Conservation (phyloP, 2,329 filamentous ascomycete species). For the Berkeleyomyces basicola region DNA sequence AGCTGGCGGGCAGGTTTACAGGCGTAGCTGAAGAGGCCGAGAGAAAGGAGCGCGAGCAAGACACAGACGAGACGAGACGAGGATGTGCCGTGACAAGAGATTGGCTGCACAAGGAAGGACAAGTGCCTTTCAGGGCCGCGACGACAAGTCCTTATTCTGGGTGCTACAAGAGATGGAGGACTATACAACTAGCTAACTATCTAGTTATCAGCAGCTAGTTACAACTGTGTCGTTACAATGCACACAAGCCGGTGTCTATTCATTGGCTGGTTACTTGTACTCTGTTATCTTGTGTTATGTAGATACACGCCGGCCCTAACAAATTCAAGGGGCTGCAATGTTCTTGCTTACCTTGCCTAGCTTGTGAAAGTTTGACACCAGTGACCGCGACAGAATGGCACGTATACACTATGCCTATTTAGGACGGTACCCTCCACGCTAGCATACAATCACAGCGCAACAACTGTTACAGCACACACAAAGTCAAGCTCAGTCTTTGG, state of each 20-base stretch:
- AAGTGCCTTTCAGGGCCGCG: no score
- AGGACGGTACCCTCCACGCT: neutral
- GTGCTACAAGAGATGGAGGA: no score
- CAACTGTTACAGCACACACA: neutral
- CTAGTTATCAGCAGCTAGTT: no score
- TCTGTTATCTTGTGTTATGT: neutral
- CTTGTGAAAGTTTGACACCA: neutral
- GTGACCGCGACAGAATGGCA: neutral
- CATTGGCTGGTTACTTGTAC: neutral
- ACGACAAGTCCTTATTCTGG: no score
- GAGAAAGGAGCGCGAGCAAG: neutral
- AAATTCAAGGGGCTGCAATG: neutral
- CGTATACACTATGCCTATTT: neutral
- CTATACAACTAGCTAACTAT: no score
- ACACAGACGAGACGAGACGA: neutral
- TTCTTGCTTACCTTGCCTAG: neutral
- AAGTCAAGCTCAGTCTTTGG: no score
- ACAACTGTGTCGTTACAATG: no score
- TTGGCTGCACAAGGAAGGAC: no score
- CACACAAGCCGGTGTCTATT: no score
- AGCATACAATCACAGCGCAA: neutral
- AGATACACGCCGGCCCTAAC: neutral
- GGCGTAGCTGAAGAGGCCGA: neutral
- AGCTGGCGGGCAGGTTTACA: neutral
- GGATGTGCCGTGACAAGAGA: no score